Evolutionary conservation across 78 protist genomes (phyloP).

Genomic region (Anaeramoeba ignava): DNA sequence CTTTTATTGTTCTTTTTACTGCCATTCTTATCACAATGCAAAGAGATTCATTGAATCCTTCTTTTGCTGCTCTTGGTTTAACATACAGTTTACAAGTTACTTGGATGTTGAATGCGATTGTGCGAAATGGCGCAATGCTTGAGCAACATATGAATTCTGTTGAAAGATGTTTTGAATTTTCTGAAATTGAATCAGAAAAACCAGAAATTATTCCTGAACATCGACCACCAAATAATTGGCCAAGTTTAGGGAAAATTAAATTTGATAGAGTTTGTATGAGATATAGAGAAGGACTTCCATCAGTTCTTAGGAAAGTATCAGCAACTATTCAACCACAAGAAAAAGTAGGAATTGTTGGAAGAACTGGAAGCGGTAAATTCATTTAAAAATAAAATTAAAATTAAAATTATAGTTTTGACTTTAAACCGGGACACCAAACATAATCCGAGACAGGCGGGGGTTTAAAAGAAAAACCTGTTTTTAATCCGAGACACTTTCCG

Average conservation of each 20-base stretch:
- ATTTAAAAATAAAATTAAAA: no score
- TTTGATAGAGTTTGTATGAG: neutral
- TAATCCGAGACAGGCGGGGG: no score
- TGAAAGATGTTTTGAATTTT: slow-evolving; percentile 36
- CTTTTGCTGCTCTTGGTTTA: slow-evolving; percentile 17
- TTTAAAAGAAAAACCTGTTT: no score
- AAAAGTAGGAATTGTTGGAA: no score
- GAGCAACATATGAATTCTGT: slow-evolving; percentile 27
- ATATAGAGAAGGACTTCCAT: no score
- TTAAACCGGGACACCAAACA: no score
- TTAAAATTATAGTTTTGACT: no score
- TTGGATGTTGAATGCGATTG: slow-evolving; percentile 8
- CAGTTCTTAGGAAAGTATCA: slow-evolving; percentile 7
- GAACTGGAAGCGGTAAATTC: no score
- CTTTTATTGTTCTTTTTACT: neutral
- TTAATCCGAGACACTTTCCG: no score
- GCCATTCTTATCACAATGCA: no score
- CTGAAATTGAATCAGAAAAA: slow-evolving; percentile 9
- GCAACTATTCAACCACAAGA: no score
- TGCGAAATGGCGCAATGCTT: slow-evolving; percentile 7
- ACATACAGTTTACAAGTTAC: slow-evolving; percentile 3
- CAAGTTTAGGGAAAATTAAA: neutral
- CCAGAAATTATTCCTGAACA: neutral
- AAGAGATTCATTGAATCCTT: slow-evolving; percentile 21
- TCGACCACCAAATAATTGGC: neutral